A percentile compares a stretch with the other conserved stretches of the same genome.
These are phyloP conservation scores for Reticulascus tulasneorum DNA, from an alignment of 2,329 filamentous ascomycete species.

Conservation along the genomic window DNA sequence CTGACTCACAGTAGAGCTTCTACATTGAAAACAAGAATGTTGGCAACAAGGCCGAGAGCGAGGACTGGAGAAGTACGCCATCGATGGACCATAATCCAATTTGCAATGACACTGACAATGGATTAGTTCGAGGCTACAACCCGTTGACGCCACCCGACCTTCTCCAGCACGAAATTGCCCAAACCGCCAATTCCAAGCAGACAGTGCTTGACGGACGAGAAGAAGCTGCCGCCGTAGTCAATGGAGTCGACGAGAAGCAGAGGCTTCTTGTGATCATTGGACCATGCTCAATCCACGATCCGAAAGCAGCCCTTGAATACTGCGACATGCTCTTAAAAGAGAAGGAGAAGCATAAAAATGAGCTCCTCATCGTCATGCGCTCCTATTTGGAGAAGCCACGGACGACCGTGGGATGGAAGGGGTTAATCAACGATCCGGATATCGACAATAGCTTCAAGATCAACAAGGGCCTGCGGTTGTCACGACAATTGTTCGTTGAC, in stretches of 20 bases:
- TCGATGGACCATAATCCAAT: slow-evolving; percentile 4
- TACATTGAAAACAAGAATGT: slow-evolving; percentile 76
- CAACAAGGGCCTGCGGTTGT: slow-evolving; percentile 89
- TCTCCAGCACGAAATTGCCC: slow-evolving; percentile 85
- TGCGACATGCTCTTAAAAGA: slow-evolving; percentile 76
- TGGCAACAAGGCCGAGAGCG: slow-evolving; percentile 67
- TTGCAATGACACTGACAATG: slow-evolving; percentile 17
- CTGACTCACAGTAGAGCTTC: slow-evolving; percentile 48
- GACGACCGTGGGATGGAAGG: slow-evolving; percentile 98
- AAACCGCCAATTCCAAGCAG: slow-evolving; percentile 51
- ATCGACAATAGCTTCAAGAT: slow-evolving; percentile 99
- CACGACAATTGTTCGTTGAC: slow-evolving; percentile 88
- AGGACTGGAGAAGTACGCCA: slow-evolving; percentile 76
- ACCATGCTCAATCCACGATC: slow-evolving; percentile 97
- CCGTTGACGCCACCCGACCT: slow-evolving; percentile 89
- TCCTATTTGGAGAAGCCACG: slow-evolving; percentile 98
- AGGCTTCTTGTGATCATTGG: slow-evolving; percentile 74
- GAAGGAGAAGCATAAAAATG: slow-evolving; percentile 83
- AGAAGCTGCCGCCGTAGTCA: slow-evolving; percentile 66
- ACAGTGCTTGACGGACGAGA: slow-evolving; percentile 60
- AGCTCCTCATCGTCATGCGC: slow-evolving; percentile 94
- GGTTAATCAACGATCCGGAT: slow-evolving; percentile 96
- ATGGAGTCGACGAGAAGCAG: slow-evolving; percentile 58
- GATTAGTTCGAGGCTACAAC: slow-evolving; percentile 79
- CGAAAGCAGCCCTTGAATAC: slow-evolving; percentile 85